These are phyloP conservation scores for Mimosa pudica DNA, from an alignment of 306 rosid species.

Conservation along the genomic window DNA sequence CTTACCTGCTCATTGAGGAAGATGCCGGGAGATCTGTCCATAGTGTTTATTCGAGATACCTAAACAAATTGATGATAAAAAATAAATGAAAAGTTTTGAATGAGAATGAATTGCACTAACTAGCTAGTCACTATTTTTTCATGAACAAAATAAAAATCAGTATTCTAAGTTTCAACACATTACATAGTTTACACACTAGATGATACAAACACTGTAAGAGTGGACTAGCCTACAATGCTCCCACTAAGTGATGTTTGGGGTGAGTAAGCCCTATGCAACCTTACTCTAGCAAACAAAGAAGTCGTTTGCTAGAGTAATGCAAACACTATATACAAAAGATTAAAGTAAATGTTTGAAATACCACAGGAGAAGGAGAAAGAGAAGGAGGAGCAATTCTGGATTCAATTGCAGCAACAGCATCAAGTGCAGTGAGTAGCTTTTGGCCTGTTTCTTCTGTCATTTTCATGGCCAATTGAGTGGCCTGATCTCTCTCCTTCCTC, in stretches of 20 bases:
- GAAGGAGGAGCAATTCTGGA: not conserved
- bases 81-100: no score
- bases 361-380: not conserved
- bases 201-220: no score
- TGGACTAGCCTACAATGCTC: no score
- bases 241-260: no score
- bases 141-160: not conserved
- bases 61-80: not conserved
- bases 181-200: no score
- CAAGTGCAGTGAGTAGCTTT: slow-evolving; percentile 5
- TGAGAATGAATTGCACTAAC: not conserved
- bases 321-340: not conserved
- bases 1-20: slow-evolving; percentile 35
- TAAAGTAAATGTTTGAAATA: not conserved
- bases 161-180: not conserved
- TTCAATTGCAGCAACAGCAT: slow-evolving; percentile 4
- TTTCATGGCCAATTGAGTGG: not conserved
- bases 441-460: slow-evolving; percentile 1
- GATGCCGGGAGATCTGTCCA: slow-evolving; percentile 29
- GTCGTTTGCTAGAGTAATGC: no score
- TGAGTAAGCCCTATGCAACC: no score
- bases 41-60: slow-evolving; percentile 26
- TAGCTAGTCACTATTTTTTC: not conserved
- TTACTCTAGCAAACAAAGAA: no score
- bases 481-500: not conserved